phyloP scores from a whole-genome alignment of 257 asterid genomes.

The Solanum microdontum region DNA sequence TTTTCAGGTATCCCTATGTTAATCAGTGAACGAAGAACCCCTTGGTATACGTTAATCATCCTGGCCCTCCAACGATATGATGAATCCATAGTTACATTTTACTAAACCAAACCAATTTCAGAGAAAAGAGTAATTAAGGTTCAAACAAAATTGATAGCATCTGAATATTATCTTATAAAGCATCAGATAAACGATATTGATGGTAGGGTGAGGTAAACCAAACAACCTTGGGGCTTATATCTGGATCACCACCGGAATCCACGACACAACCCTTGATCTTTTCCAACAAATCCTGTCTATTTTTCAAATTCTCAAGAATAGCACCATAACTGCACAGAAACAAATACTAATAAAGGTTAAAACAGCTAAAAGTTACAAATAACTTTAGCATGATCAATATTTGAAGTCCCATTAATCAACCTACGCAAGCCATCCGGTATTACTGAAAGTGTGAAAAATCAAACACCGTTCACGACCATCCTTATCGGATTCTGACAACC shows the following conservation, averaged over 20 bases:
- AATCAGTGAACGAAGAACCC: neutral
- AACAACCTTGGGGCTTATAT: conserved; percentile 72
- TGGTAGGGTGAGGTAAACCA: neutral
- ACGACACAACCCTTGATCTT: conserved; percentile 78
- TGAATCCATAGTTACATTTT: neutral
- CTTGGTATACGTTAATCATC: neutral
- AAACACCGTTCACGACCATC: conserved; percentile 47
- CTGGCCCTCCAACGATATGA: neutral
- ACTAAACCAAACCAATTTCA: neutral
- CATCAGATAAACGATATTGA: neutral
- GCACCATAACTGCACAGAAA: conserved; percentile 58
- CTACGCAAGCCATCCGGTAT: conserved; percentile 96
- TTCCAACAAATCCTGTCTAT: conserved; percentile 42
- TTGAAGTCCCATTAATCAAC: conserved; percentile 28
- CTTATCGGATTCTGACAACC: conserved; percentile 41
- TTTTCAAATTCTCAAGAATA: conserved; percentile 47
- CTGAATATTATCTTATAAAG: neutral
- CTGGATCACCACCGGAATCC: conserved; percentile 91
- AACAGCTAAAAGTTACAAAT: neutral
- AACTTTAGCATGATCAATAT: neutral
- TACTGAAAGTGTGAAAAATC: conserved; percentile 82
- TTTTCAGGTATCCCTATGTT: neutral
- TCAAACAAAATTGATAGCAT: neutral
- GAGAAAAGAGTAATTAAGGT: neutral
- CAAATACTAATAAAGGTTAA: neutral